Base-by-base conservation (phyloP, 2,329 filamentous ascomycete species). In the Clonostachys rhizophaga region DNA sequence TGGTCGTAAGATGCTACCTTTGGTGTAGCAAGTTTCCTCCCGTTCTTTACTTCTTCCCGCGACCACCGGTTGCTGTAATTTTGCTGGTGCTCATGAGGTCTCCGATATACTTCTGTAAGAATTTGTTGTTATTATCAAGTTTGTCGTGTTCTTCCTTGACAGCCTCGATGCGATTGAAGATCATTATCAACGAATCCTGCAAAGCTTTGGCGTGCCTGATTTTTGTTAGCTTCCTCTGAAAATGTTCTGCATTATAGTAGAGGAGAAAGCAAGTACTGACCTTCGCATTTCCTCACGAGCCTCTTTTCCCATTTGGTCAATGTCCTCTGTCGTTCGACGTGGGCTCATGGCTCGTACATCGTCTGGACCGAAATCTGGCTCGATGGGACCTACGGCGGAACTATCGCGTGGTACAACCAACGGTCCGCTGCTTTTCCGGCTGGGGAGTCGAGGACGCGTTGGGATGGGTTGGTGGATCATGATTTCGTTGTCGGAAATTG, bases 321-420 rank as follows among this genome's bases (percentile, higher is more conserved):
- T 81, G 62, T 97, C 92, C 60, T 94, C 90, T 58, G 86, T 95
- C 54, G 90, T 96, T 58, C 92, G 76, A 56, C 92, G 78, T 3
- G 92, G 92, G 64, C 91, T 96, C 92, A 99, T 97, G 51, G 90
- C 88, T 59, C 92, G 77, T 51, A 94, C 91, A 65, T 96, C 91
- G 63, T 90, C 87, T 20, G 91, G 87, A 24, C 91, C 89, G 56
- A 91, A 88, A 52, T 89, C 79, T 52, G 87, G 80, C 53, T 89
- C 84, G 51, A 85, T 71, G 35, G 88, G 81, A 54, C 89, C 86
- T 50, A 89, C 82, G 49, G 86, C 82, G 17, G 80, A 82, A 58
- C 79, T 87, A 60, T 92, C 87, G 55, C 89, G 81, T 35, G 87
- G 86, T 37, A 95, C 86, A 53, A 91, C 87, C 54, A 94, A 86